Base-by-base conservation (phyloP, 129 eudicot genomes). In the Kitagawia praeruptora region DNA sequence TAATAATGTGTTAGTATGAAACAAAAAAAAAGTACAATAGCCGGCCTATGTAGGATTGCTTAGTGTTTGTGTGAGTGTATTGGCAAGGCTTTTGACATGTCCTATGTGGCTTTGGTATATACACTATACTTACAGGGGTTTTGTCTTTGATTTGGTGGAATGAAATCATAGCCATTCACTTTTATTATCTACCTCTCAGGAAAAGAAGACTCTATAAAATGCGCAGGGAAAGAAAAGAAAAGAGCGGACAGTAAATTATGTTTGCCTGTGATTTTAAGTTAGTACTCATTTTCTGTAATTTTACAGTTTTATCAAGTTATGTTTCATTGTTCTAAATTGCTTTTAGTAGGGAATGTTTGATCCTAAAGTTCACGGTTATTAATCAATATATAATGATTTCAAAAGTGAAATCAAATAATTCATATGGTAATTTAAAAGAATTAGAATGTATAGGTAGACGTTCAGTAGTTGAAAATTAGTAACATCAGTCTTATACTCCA, bases 11-110 rank as follows among this genome's bases (percentile, higher is more conserved):
- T 49, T 16, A 31, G 25, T 40, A 63, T 77, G 75, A 48, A 64
- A 70, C 75, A 48, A 45, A 27, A 66, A 13, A 18, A 66, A 3
- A 45, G 0, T 31, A 31, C 1, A 31, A 48, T 4, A 46, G 75
- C 81, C 81, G 81, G 75, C 75, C 75, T 63, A 44, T 41, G 72
- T 42, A 78, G 7, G 74, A 72, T 28, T 39, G 13, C 23, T 28
- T 66, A n/a, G 41, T 66, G 40, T 13, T 66, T 66, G 21, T 66
- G 18, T 63, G 3, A 4, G 44, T 21, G 41, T 13, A 3, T 23
- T 40, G 51, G 75, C 75, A 45, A 75, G 75, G 72, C 1, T 40
- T 78, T 42, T 61, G 13, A 69, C 53, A 64, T 61, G 34, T 66
- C 9, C 41, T 28, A 66, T 66, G 72, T 66, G 41, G 23, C 72